These are phyloP conservation scores for Pseudonitzschia multiseries DNA, from an alignment of 108 stramenopile species.

Conservation along the genomic window DNA sequence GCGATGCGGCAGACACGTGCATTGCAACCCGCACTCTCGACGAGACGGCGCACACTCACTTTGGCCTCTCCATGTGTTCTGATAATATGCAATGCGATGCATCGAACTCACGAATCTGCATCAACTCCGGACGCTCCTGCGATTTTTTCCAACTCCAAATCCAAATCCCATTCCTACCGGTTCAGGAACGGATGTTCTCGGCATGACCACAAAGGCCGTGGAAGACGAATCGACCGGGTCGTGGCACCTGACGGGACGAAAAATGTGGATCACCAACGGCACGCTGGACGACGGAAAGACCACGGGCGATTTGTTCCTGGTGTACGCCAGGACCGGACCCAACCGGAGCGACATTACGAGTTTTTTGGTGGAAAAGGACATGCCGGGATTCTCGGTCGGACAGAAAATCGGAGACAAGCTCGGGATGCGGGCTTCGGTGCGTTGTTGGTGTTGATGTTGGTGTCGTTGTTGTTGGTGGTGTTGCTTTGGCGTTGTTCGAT, in stretches of 20 bases:
- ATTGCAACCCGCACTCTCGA: no score
- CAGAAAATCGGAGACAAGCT: conserved; percentile 97
- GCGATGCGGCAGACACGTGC: no score
- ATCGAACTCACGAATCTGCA: no score
- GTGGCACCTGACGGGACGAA: conserved; percentile 91
- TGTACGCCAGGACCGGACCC: conserved; percentile 93
- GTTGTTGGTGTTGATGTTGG: not conserved
- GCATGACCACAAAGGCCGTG: conserved; percentile 89
- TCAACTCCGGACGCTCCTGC: no score
- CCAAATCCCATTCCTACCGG: no score
- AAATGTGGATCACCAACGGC: conserved; percentile 99
- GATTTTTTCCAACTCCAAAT: no score
- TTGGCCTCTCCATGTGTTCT: no score
- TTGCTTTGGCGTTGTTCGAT: no score
- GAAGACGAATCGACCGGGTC: conserved; percentile 37
- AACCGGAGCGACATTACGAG: conserved; percentile 75
- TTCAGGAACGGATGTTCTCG: conserved; percentile 92
- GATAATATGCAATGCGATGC: no score
- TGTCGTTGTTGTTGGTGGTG: no score
- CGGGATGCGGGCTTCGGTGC: conserved; percentile 83
- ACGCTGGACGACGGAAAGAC: conserved; percentile 83
- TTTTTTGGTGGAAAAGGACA: conserved; percentile 96
- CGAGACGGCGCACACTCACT: no score
- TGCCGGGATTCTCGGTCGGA: conserved; percentile 93
- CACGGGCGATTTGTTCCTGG: conserved; percentile 93